Percentiles rank a stretch among this genome's conserved stretches.
Conservation (phyloP, 1,139 yeast genomes). For the Hyphopichia buzzinii region DNA sequence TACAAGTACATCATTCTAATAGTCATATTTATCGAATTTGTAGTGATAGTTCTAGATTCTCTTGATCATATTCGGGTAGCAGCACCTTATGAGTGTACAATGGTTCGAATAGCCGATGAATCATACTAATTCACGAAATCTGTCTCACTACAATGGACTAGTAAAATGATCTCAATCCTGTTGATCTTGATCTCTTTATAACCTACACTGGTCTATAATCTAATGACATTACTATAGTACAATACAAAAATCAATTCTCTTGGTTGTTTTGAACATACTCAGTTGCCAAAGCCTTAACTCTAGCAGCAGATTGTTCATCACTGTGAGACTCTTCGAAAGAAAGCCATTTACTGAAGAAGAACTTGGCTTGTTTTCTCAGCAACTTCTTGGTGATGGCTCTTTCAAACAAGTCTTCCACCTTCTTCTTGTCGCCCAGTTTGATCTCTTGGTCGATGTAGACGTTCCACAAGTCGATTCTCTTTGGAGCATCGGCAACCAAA, state of each 20-base stretch:
- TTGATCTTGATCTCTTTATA: too few species aligned
- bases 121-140: too few species aligned
- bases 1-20: too few species aligned
- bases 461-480: conserved; percentile 91
- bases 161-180: too few species aligned
- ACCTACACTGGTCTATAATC: too few species aligned
- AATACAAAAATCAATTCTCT: neutral
- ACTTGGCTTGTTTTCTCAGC: conserved; percentile 89
- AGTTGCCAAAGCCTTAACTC: conserved; percentile 88
- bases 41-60: too few species aligned
- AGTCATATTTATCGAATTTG: too few species aligned
- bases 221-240: too few species aligned
- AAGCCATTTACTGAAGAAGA: conserved; percentile 93
- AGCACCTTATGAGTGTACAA: too few species aligned
- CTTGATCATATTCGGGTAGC: too few species aligned
- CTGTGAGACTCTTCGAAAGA: conserved; percentile 67
- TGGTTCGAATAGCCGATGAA: too few species aligned
- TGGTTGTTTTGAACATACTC: conserved; percentile 55
- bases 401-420: conserved; percentile 78
- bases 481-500: conserved; percentile 82
- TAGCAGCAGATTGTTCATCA: conserved; percentile 71
- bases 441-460: conserved; percentile 93
- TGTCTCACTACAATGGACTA: too few species aligned
- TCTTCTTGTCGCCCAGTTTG: conserved; percentile 55
- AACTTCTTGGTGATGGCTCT: conserved; percentile 69